Evolutionary conservation across 768 basidiomycete genomes (phyloP), one percentile per base, ranked within the genome.

Genomic region (Stropharia rugosoannulata): DNA sequence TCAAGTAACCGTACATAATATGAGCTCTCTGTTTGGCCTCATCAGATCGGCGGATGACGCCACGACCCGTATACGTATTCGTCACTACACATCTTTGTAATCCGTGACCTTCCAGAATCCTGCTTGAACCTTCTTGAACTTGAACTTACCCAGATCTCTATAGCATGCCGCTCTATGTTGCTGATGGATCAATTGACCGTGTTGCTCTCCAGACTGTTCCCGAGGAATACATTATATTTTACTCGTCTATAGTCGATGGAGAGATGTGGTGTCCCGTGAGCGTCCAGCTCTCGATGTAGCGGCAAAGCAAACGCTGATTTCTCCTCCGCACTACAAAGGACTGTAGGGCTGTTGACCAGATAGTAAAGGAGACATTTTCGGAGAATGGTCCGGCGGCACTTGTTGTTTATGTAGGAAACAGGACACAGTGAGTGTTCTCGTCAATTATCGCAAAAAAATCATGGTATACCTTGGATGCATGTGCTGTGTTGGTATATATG

Each of bases 261-360:
- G 66, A 72, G 51, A 69, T 85, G 65, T 91, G 90, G 89, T 91
- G 89, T 65, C 80, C 86, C 22, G 89, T 90, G 61, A 45, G 78
- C 75, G 15, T 8, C 15, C n/a, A 51, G 54, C 36, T 43, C n/a
- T 29, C 37, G 5, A 15, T 46, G n/a, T 38, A 16, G 12, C 41
- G 37, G 29, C 47, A 39, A 11, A 48, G 41, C 48, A 22, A 37
- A 9, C 18, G 40, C 35, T 13, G 35, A 18, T 27, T 10, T 18
- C 16, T 12, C 13, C 11, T 22, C 37, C 16, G 19, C 5, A 32
- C 18, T 47, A 32, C 43, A 41, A 37, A 77, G 90, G 90, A 92
- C 64, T 91, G 90, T 66, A 70, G 73, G 29, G 79, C 66, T 36
- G 84, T 91, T 27, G 86, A 92, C 54, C 64, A 70, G 1, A 56